Percentiles rank a stretch among this genome's conserved stretches.
Evolutionary conservation across 2,329 filamentous ascomycete genomes (phyloP).

Genomic region (Scedosporium dehoogii): DNA sequence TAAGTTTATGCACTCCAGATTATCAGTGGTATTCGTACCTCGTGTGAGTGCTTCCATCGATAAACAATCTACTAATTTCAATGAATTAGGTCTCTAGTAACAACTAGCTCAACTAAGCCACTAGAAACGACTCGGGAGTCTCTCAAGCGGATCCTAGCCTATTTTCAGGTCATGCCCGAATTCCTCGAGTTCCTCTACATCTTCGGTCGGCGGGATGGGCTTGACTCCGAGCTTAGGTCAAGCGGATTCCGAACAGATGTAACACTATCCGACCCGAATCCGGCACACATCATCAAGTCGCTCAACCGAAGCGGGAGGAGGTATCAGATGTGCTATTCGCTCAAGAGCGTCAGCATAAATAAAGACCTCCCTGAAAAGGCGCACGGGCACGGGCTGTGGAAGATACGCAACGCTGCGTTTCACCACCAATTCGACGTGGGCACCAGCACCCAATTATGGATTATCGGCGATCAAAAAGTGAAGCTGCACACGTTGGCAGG

Average conservation of each 20-base stretch:
- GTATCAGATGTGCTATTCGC: constrained; percentile 25
- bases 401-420: constrained; percentile 25
- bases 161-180: constrained; percentile 28
- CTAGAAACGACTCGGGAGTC: constrained; percentile 6
- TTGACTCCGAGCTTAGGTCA: constrained; percentile 21
- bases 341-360: constrained; percentile 16
- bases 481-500: constrained; percentile 10
- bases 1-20: too few relatives aligned
- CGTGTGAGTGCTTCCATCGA: too few relatives aligned
- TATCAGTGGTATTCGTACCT: too few relatives aligned
- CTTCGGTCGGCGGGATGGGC: constrained; percentile 20
- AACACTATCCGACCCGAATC: constrained; percentile 11
- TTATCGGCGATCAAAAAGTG: constrained; percentile 24
- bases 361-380: not conserved
- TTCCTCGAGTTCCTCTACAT: constrained; percentile 28
- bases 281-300: constrained; percentile 10
- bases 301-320: constrained; percentile 23
- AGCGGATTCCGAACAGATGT: constrained; percentile 25
- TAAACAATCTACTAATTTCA: not conserved
- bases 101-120: not conserved
- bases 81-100: not conserved
- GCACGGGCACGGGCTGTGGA: constrained; percentile 17
- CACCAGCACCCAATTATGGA: constrained; percentile 26
- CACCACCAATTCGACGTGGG: constrained; percentile 29
- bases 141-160: constrained; percentile 13